phyloP scores from a whole-genome alignment of 2,329 filamentous ascomycete species.

The Monilinia polystroma region DNA sequence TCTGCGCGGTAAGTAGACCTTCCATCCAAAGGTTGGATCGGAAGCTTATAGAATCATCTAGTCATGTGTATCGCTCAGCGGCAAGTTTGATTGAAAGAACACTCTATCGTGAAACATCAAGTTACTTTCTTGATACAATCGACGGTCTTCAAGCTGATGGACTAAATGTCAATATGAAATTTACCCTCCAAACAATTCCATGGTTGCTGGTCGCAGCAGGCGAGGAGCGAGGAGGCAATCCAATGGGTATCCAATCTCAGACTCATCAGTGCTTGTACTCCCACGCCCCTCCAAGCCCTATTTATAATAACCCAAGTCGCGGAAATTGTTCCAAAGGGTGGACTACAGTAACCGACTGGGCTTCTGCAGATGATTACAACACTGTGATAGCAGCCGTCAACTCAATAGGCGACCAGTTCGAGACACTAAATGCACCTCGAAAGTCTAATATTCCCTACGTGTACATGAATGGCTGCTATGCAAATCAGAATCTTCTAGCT shows the following conservation, averaged over 20 bases:
- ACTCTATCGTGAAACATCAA: constrained; percentile 6
- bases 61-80: constrained; percentile 1
- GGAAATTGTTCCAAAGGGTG: background rate
- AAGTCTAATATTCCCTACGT: background rate
- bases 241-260: background rate
- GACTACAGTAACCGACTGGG: background rate
- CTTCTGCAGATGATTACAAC: background rate
- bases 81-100: constrained; percentile 2
- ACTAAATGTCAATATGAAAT: constrained; percentile 2
- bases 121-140: constrained; percentile 8
- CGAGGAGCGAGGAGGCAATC: constrained; percentile 4
- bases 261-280: constrained; percentile 9
- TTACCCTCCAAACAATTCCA: background rate
- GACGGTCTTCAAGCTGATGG: background rate
- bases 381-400: background rate
- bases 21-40: background rate
- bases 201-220: background rate
- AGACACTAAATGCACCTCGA: background rate
- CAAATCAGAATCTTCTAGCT: constrained; percentile 5
- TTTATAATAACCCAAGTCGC: background rate
- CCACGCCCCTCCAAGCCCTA: background rate
- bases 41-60: background rate
- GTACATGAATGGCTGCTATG: constrained; percentile 9
- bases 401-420: background rate
- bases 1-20: background rate